Conservation (phyloP, 2,329 filamentous ascomycete species). For the Colletotrichum magnum region DNA sequence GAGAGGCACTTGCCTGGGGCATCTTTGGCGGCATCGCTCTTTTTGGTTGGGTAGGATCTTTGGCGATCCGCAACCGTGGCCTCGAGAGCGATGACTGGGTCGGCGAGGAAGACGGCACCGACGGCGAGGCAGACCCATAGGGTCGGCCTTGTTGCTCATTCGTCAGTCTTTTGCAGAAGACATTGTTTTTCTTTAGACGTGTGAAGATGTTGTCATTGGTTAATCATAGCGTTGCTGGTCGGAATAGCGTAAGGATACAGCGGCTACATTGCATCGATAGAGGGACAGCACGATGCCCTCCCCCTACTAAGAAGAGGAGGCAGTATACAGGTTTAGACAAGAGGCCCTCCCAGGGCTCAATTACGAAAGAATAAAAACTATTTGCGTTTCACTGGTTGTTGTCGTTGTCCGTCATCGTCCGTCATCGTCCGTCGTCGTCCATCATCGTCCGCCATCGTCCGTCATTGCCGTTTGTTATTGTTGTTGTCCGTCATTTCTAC, state of each 20-base stretch:
- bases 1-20: constrained; percentile 88
- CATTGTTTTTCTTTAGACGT: constrained; percentile 16
- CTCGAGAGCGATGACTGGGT: constrained; percentile 72
- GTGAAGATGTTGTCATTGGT: constrained; percentile 13
- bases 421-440: too few species aligned
- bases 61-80: constrained; percentile 78
- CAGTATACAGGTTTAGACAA: constrained; percentile 22
- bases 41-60: constrained; percentile 83
- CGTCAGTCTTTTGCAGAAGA: not conserved
- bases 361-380: constrained; percentile 1
- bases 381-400: not conserved
- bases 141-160: not conserved
- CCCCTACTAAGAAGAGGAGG: constrained; percentile 1
- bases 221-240: constrained; percentile 32
- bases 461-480: too few species aligned
- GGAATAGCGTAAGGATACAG: constrained; percentile 11
- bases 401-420: too few species aligned
- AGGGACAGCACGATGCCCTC: constrained; percentile 1
- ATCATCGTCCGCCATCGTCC: too few species aligned
- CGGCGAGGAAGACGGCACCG: constrained; percentile 51
- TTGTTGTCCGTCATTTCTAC: too few species aligned
- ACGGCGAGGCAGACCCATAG: constrained; percentile 42
- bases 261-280: constrained; percentile 26
- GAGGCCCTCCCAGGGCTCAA: not conserved
- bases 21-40: constrained; percentile 88